These are phyloP conservation scores for Mycosphaerella sp. DNA, from an alignment of 2,329 filamentous ascomycete genomes.

Conservation along the genomic window DNA sequence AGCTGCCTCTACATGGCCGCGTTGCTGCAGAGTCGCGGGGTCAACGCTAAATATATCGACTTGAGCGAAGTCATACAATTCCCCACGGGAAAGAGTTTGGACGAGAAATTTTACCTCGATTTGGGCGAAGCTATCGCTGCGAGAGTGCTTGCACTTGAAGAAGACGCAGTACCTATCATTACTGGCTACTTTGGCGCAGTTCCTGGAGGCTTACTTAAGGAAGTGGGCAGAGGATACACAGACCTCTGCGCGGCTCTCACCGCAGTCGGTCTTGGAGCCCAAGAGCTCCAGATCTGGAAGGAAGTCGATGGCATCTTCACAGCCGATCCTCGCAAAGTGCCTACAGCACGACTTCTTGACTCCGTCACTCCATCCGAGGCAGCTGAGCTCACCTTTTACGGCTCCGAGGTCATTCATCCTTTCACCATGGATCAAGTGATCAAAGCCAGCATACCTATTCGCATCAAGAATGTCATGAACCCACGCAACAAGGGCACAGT, in stretches of 20 bases:
- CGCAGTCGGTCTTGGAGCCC: constrained; percentile 78
- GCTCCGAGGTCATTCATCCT: constrained; percentile 91
- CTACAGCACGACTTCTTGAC: constrained; percentile 81
- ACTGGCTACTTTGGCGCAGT: constrained; percentile 96
- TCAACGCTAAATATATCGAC: constrained; percentile 85
- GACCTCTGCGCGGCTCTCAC: constrained; percentile 90
- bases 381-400: constrained; percentile 75
- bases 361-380: constrained; percentile 92
- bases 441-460: constrained; percentile 71
- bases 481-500: constrained; percentile 71
- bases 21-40: constrained; percentile 70
- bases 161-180: constrained; percentile 45
- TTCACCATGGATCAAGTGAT: constrained; percentile 95
- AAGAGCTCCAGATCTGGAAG: constrained; percentile 97
- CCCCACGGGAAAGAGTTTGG: constrained; percentile 37
- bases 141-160: constrained; percentile 40
- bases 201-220: constrained; percentile 81
- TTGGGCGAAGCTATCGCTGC: constrained; percentile 39
- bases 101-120: constrained; percentile 44
- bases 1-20: constrained; percentile 88
- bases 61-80: constrained; percentile 74
- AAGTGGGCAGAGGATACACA: constrained; percentile 92
- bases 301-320: constrained; percentile 96
- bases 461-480: constrained; percentile 90
- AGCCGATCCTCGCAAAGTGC: constrained; percentile 79